These are phyloP conservation scores for Iris macrosiphon DNA, from an alignment of 106 monocot genomes.

Conservation along the genomic window DNA sequence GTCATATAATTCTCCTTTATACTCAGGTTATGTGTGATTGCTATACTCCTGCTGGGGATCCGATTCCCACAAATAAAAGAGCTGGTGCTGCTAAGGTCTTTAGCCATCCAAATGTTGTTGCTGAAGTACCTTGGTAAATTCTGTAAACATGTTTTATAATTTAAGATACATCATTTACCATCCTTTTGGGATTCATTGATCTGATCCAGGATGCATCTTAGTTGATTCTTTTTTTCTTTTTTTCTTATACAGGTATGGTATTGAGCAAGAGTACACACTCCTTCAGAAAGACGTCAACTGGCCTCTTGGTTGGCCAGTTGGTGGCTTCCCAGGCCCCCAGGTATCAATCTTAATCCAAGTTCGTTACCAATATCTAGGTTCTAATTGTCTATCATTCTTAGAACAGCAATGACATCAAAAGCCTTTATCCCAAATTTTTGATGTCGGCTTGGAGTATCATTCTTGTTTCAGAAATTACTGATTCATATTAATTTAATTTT, in stretches of 20 bases:
- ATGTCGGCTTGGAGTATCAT: too few species aligned
- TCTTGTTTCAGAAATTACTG: too few species aligned
- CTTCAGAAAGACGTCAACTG: conserved; percentile 71
- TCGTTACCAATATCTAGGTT: too few species aligned
- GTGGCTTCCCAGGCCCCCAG: conserved; percentile 74
- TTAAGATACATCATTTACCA: too few species aligned
- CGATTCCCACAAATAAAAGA: conserved; percentile 59
- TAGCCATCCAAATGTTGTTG: conserved; percentile 31
- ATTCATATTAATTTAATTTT: too few species aligned
- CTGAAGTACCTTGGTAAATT: conserved; percentile 51
- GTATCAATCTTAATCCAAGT: conserved; percentile 13
- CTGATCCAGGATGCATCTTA: too few species aligned
- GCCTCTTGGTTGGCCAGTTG: conserved; percentile 80
- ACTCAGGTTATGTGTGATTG: conserved; percentile 59
- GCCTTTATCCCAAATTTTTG: too few species aligned
- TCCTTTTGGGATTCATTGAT: too few species aligned
- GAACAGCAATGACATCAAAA: too few species aligned
- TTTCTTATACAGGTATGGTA: conserved; percentile 45
- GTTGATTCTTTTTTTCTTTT: too few species aligned
- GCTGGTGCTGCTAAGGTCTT: conserved; percentile 40
- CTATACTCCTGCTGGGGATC: conserved; percentile 46
- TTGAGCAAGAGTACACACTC: conserved; percentile 77
- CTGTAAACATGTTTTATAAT: not conserved
- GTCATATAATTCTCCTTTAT: too few species aligned
- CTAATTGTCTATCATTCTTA: too few species aligned